phyloP scores from a whole-genome alignment of 306 rosid genomes.

The Vigna angularis region DNA sequence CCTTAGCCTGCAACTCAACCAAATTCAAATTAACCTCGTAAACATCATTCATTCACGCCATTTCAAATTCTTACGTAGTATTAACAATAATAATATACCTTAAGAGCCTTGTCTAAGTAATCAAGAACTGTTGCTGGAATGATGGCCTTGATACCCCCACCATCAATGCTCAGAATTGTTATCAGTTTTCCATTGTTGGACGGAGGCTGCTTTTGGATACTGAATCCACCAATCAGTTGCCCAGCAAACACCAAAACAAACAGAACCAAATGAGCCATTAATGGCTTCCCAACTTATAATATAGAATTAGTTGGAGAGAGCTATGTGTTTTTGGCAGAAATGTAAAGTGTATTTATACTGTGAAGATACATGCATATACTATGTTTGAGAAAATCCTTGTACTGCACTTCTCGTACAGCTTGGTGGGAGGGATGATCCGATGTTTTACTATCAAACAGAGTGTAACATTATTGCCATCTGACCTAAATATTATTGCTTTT shows the following conservation, averaged over 20 bases:
- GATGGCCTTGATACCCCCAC: not conserved
- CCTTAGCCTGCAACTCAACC: not conserved
- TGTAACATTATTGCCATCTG: too few relatives aligned
- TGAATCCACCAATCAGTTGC: not conserved
- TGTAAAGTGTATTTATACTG: too few relatives aligned
- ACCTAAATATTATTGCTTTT: too few relatives aligned
- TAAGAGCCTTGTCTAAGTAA: constrained; percentile 11
- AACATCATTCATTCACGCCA: too few relatives aligned
- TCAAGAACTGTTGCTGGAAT: not conserved
- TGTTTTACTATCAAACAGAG: too few relatives aligned
- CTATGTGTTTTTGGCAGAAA: too few relatives aligned
- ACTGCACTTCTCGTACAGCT: too few relatives aligned
- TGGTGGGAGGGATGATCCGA: too few relatives aligned
- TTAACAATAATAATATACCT: not conserved
- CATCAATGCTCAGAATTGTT: not conserved
- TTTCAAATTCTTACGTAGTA: too few relatives aligned
- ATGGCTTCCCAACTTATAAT: not conserved
- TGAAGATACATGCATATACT: too few relatives aligned
- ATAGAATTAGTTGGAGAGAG: too few relatives aligned
- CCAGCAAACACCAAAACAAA: not conserved
- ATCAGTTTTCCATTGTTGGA: not conserved
- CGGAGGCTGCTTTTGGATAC: not conserved
- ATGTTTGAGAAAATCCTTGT: too few relatives aligned
- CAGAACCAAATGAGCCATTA: not conserved
- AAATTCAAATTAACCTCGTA: not conserved